phyloP scores from a whole-genome alignment of 192 early-diverging fungal species.

The Umbelopsis vinacea region DNA sequence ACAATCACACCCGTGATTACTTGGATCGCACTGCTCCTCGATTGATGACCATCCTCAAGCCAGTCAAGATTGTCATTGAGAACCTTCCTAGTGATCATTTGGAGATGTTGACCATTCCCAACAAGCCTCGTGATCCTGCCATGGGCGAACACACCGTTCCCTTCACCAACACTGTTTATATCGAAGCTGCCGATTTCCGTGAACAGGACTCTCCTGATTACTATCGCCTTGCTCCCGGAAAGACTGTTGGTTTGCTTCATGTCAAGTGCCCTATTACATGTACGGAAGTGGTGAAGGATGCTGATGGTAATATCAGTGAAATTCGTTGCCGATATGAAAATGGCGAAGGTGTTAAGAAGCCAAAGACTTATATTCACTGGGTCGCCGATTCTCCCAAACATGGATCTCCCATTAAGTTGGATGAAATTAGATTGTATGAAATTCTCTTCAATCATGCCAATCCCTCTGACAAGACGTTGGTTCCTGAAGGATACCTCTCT shows the following conservation, averaged over 20 bases:
- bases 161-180: slow-evolving; percentile 93
- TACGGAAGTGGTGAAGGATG: slow-evolving; percentile 75
- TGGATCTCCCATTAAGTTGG: slow-evolving; percentile 80
- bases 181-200: slow-evolving; percentile 96
- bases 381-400: slow-evolving; percentile 84
- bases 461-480: slow-evolving; percentile 77
- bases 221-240: slow-evolving; percentile 90
- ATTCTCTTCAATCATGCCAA: slow-evolving; percentile 91
- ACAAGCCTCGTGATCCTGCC: slow-evolving; percentile 85
- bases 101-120: slow-evolving; percentile 82
- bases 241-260: slow-evolving; percentile 93
- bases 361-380: slow-evolving; percentile 99
- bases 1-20: slow-evolving; percentile 94
- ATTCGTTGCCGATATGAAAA: slow-evolving; percentile 84
- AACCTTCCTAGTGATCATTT: slow-evolving; percentile 86
- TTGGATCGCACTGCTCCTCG: slow-evolving; percentile 93
- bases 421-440: slow-evolving; percentile 85
- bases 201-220: slow-evolving; percentile 92
- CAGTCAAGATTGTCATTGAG: slow-evolving; percentile 85
- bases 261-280: slow-evolving; percentile 89
- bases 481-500: slow-evolving; percentile 88
- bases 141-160: slow-evolving; percentile 90
- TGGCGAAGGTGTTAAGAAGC: slow-evolving; percentile 66
- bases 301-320: slow-evolving; percentile 81
- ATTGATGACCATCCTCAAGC: slow-evolving; percentile 89